Conservation (phyloP, 257 asterid species). For the Solanum chiquidenum region DNA sequence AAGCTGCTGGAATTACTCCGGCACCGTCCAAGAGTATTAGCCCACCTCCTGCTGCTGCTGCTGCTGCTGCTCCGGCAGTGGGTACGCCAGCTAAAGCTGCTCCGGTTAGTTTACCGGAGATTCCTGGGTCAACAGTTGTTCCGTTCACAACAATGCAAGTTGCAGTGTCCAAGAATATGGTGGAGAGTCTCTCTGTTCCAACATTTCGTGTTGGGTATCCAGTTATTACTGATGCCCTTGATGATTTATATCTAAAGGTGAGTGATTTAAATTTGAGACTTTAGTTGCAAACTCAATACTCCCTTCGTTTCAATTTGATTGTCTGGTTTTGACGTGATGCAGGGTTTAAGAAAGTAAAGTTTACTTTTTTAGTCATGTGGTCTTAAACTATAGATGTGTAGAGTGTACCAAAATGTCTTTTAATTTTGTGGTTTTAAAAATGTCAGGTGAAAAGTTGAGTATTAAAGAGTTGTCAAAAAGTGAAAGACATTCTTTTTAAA, state of each 20-base stretch:
- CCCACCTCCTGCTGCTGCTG: conserved; percentile 4
- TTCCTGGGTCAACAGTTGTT: conserved; percentile 53
- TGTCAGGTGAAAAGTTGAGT: neutral
- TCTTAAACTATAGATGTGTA: no score
- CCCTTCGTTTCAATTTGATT: neutral
- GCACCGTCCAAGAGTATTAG: conserved; percentile 22
- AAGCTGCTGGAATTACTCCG: conserved; percentile 65
- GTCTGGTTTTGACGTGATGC: neutral
- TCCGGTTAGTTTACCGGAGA: conserved; percentile 41
- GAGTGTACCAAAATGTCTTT: neutral
- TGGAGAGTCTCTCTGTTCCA: conserved; percentile 63
- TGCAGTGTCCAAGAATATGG: conserved; percentile 75
- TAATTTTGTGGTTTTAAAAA: no score
- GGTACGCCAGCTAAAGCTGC: conserved; percentile 19
- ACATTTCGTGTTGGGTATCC: conserved; percentile 20
- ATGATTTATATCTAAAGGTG: conserved; percentile 73
- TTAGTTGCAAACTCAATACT: neutral
- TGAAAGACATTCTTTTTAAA: neutral
- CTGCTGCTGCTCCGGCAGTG: conserved; percentile 20
- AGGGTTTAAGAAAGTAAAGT: neutral
- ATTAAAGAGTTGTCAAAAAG: neutral
- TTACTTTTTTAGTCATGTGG: neutral
- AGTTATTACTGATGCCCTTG: conserved; percentile 36
- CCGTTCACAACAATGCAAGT: conserved; percentile 77
- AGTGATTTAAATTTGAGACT: neutral